phyloP scores from a whole-genome alignment of 1,139 yeast genomes.

The Pichia kudriavzevii region DNA sequence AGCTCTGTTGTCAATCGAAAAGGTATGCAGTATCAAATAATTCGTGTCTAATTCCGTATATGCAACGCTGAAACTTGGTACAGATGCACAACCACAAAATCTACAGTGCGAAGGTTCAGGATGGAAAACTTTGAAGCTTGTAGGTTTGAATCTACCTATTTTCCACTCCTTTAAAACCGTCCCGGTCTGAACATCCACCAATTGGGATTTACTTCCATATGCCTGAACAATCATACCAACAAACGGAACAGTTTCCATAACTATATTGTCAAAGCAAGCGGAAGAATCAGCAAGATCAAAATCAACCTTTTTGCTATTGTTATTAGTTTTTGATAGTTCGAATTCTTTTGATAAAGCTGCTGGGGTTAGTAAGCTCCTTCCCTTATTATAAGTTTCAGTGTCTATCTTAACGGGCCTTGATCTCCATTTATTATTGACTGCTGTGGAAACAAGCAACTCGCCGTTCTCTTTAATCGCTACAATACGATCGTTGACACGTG shows the following conservation, averaged over 20 bases:
- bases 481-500: conserved; percentile 67
- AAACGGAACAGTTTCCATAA: conserved; percentile 48
- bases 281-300: conserved; percentile 3
- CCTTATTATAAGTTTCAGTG: conserved; percentile 39
- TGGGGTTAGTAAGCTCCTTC: conserved; percentile 28
- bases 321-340: background rate
- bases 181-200: conserved; percentile 76
- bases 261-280: conserved; percentile 17
- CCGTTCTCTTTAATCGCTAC: conserved; percentile 48
- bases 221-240: conserved; percentile 67
- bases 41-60: conserved; percentile 56
- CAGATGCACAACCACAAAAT: conserved; percentile 85
- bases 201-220: conserved; percentile 45
- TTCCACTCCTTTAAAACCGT: conserved; percentile 46
- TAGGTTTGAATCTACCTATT: conserved; percentile 57
- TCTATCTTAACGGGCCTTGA: conserved; percentile 43
- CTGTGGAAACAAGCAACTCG: conserved; percentile 54
- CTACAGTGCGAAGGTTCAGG: conserved; percentile 83
- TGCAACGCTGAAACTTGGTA: conserved; percentile 61
- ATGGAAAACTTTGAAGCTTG: conserved; percentile 61
- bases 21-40: conserved; percentile 64
- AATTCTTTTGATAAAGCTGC: conserved; percentile 28
- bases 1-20: conserved; percentile 64
- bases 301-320: conserved; percentile 6
- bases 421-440: conserved; percentile 61